Evolutionary conservation across 192 early-diverging fungal genomes (phyloP).

Genomic region (Coemansia sp.): DNA sequence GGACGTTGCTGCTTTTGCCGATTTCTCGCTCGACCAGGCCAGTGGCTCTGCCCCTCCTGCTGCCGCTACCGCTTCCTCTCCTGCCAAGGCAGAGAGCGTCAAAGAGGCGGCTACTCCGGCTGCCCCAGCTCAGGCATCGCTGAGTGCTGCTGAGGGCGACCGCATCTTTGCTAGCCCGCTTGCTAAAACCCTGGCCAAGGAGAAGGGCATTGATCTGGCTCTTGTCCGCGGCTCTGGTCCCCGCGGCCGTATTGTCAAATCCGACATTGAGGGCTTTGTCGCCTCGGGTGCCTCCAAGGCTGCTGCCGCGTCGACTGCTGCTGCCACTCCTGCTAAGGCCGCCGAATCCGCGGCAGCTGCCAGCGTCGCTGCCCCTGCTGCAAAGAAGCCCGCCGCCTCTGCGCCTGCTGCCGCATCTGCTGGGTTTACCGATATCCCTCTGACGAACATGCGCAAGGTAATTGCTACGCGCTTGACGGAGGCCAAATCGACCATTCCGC

Average conservation of each 20-base stretch:
- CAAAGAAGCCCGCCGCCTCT: constrained; percentile 53
- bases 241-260: constrained; percentile 85
- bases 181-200: constrained; percentile 83
- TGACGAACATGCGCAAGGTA: constrained; percentile 78
- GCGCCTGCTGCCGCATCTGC: constrained; percentile 20
- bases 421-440: constrained; percentile 71
- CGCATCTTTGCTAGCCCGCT: constrained; percentile 84
- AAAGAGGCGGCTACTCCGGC: constrained; percentile 45
- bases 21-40: constrained; percentile 66
- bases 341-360: neutral
- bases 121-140: constrained; percentile 25
- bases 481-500: constrained; percentile 72
- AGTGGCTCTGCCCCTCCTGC: constrained; percentile 44
- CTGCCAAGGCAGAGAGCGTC: constrained; percentile 19
- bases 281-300: constrained; percentile 27
- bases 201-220: constrained; percentile 76
- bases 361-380: constrained; percentile 18
- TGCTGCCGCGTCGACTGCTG: constrained; percentile 36
- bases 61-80: constrained; percentile 3
- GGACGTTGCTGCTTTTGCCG: constrained; percentile 83
- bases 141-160: constrained; percentile 29
- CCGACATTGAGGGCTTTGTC: constrained; percentile 75
- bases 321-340: constrained; percentile 22
- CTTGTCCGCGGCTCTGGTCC: constrained; percentile 86
- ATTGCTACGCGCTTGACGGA: constrained; percentile 76